Conservation (phyloP, 331 rosid genomes). For the Acacia concinna region DNA sequence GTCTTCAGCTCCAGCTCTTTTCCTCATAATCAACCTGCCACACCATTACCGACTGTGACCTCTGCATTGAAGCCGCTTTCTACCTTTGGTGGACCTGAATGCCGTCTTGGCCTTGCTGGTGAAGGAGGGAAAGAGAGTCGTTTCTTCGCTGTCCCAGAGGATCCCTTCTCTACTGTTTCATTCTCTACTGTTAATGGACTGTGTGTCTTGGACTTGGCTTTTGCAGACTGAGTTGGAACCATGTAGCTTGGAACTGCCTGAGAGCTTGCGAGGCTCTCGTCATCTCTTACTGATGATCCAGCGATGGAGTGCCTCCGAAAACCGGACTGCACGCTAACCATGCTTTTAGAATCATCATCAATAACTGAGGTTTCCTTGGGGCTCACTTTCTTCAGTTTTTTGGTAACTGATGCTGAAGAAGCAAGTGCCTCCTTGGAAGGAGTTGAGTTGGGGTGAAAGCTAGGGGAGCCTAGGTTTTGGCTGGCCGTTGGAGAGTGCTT, state of each 20-base stretch:
- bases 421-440: constrained; percentile 61
- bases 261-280: constrained; percentile 77
- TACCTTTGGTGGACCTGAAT: constrained; percentile 88
- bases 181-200: constrained; percentile 59
- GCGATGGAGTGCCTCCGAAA: constrained; percentile 79
- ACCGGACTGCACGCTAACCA: constrained; percentile 60
- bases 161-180: constrained; percentile 48
- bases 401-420: constrained; percentile 39
- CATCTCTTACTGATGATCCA: constrained; percentile 66
- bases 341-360: constrained; percentile 72
- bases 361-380: constrained; percentile 48
- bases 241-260: constrained; percentile 78
- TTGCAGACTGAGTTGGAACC: constrained; percentile 83
- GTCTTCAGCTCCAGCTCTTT: neutral
- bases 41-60: constrained; percentile 50
- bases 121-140: constrained; percentile 74
- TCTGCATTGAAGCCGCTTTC: constrained; percentile 56
- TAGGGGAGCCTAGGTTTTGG: constrained; percentile 58
- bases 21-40: constrained; percentile 44
- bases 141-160: constrained; percentile 60
- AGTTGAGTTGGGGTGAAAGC: constrained; percentile 60
- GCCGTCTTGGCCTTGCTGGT: constrained; percentile 76
- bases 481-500: constrained; percentile 81
- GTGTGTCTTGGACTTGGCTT: constrained; percentile 73
- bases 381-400: constrained; percentile 64